phyloP scores from a whole-genome alignment of 2,329 filamentous ascomycete genomes.

The Lachnellula subtilissima region DNA sequence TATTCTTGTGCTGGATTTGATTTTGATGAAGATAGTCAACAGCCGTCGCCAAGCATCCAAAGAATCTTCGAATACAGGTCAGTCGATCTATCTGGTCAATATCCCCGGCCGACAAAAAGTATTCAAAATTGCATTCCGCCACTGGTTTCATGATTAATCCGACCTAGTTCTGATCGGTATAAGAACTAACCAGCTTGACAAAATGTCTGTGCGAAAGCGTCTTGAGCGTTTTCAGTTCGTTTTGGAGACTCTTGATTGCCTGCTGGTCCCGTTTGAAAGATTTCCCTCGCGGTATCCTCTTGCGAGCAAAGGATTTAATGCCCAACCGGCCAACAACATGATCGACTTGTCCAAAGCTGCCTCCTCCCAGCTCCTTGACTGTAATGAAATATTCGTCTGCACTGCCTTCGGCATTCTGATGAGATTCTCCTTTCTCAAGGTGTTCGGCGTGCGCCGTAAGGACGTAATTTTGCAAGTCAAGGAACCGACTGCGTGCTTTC shows the following conservation, averaged over 20 bases:
- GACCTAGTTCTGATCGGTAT: slow-evolving; percentile 20
- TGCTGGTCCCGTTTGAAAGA: slow-evolving; percentile 4
- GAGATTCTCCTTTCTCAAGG: slow-evolving; percentile 26
- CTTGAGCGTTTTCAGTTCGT: slow-evolving; percentile 22
- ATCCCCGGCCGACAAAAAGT: not conserved
- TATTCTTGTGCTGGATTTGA: slow-evolving; percentile 8
- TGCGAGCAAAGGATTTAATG: slow-evolving; percentile 6
- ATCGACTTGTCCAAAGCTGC: slow-evolving; percentile 26
- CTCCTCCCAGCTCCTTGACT: slow-evolving; percentile 25
- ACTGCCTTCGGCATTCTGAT: slow-evolving; percentile 19
- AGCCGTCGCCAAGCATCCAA: slow-evolving; percentile 22
- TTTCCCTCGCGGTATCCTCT: slow-evolving; percentile 11
- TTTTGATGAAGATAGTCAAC: slow-evolving; percentile 13
- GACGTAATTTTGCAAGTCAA: not conserved
- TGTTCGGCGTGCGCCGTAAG: slow-evolving; percentile 26
- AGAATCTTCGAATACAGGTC: slow-evolving; percentile 11
- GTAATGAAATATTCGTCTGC: slow-evolving; percentile 18
- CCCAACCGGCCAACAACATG: slow-evolving; percentile 17
- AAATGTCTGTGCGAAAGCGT: slow-evolving; percentile 18
- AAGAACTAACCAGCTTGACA: slow-evolving; percentile 19
- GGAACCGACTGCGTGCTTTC: not conserved
- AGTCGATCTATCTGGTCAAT: slow-evolving; percentile 11
- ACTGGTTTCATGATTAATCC: slow-evolving; percentile 23
- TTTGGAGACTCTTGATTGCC: slow-evolving; percentile 10
- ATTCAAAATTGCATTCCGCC: slow-evolving; percentile 13